A percentile compares a stretch with the other conserved stretches of the same genome.
Evolutionary conservation across 2,329 filamentous ascomycete species (phyloP).

Genomic region (Emmonsia crescens): DNA sequence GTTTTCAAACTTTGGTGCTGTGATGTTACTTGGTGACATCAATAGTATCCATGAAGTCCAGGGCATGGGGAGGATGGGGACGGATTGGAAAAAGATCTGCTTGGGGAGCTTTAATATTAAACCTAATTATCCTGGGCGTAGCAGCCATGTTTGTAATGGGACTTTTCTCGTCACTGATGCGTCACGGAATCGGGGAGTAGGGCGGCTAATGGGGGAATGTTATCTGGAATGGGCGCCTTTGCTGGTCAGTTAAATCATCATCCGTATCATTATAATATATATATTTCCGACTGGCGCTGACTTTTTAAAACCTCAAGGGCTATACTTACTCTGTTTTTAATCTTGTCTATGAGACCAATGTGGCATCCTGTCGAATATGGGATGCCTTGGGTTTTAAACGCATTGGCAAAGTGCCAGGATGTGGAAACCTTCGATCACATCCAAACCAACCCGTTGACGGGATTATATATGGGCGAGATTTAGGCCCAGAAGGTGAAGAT

Average conservation of each 20-base stretch:
- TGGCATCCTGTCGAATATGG: conserved; percentile 83
- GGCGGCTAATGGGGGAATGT: conserved; percentile 63
- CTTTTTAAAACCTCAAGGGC: conserved; percentile 39
- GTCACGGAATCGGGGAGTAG: conserved; percentile 62
- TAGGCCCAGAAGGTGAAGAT: conserved; percentile 59
- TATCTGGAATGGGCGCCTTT: conserved; percentile 69
- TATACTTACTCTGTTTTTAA: conserved; percentile 94
- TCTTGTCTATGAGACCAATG: conserved; percentile 86
- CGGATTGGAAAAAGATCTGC: conserved; percentile 70
- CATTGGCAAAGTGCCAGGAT: conserved; percentile 69
- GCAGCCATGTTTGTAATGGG: conserved; percentile 74
- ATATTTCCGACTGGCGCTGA: background rate
- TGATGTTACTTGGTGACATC: conserved; percentile 75
- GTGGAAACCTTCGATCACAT: conserved; percentile 58
- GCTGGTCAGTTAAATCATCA: conserved; percentile 32
- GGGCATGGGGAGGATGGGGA: conserved; percentile 41
- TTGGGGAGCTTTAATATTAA: conserved; percentile 90
- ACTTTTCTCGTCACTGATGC: conserved; percentile 66
- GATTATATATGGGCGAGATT: conserved; percentile 62
- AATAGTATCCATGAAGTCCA: conserved; percentile 47
- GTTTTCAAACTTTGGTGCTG: conserved; percentile 81
- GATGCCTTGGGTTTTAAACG: conserved; percentile 86
- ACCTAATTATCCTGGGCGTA: conserved; percentile 83
- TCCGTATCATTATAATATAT: conserved; percentile 19
- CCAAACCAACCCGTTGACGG: conserved; percentile 61